A percentile compares a stretch with the other conserved stretches of the same genome.
Conservation (phyloP, 192 early-diverging fungal genomes). For the Entomortierella beljakovae region DNA sequence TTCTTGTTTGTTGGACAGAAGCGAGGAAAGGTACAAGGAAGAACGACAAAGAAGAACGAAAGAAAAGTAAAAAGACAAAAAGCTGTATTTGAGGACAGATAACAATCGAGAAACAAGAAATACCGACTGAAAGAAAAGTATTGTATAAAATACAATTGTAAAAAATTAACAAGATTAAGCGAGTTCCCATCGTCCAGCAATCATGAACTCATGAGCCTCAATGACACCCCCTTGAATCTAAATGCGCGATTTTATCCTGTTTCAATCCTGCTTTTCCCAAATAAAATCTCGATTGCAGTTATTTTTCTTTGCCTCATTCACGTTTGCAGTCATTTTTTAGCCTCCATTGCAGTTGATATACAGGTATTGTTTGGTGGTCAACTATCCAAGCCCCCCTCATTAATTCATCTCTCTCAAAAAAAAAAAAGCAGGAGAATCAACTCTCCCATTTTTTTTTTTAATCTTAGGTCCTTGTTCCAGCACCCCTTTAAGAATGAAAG, state of each 20-base stretch:
- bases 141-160: background rate
- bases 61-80: background rate
- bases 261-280: background rate
- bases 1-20: background rate
- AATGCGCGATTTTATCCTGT: too few species aligned
- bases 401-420: background rate
- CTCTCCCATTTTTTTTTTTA: background rate
- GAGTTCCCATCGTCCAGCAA: background rate
- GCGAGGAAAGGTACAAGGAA: background rate
- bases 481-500: too few species aligned
- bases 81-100: background rate
- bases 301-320: too few species aligned
- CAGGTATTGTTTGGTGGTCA: constrained; percentile 8
- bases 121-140: background rate
- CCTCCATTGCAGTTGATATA: background rate
- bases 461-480: too few species aligned
- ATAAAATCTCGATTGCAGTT: background rate
- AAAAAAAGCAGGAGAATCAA: background rate
- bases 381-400: background rate
- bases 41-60: background rate
- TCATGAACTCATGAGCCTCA: too few species aligned
- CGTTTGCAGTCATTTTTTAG: background rate
- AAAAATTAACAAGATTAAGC: background rate
- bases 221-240: too few species aligned
- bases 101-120: constrained; percentile 3